Percentiles rank a stretch among this genome's conserved stretches.
These are phyloP conservation scores for Fusarium chlamydosporum DNA, from an alignment of 2,329 filamentous ascomycete genomes.

Conservation along the genomic window DNA sequence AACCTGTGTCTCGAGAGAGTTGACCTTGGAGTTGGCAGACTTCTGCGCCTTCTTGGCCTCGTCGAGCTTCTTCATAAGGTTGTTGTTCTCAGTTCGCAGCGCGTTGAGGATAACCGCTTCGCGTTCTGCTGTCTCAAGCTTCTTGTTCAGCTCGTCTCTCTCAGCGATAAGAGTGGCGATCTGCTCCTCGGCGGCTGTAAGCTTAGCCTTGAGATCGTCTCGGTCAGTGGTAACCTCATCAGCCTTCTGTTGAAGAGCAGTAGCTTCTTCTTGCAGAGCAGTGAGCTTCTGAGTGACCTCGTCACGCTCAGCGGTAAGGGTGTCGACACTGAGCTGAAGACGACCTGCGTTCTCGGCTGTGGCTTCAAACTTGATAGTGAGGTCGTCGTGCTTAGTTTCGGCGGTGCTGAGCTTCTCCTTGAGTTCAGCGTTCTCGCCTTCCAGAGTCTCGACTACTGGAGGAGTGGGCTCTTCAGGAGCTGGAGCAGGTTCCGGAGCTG, in stretches of 20 bases:
- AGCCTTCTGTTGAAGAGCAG: constrained; percentile 38
- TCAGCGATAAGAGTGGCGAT: constrained; percentile 31
- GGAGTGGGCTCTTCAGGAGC: constrained; percentile 12
- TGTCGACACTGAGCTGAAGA: constrained; percentile 20
- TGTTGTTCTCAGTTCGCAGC: constrained; percentile 47
- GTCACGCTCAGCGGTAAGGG: constrained; percentile 42
- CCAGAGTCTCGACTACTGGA: constrained; percentile 17
- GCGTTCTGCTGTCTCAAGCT: constrained; percentile 42
- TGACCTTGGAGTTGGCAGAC: constrained; percentile 39
- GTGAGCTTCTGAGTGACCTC: constrained; percentile 47
- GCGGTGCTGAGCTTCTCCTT: constrained; percentile 38
- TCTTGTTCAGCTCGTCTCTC: constrained; percentile 38
- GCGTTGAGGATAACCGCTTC: constrained; percentile 43
- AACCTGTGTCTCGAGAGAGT: constrained; percentile 40
- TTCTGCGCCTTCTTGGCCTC: constrained; percentile 47
- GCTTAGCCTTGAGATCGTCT: constrained; percentile 38
- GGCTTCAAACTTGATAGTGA: constrained; percentile 21
- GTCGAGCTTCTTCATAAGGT: constrained; percentile 46
- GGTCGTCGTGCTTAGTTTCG: constrained; percentile 25
- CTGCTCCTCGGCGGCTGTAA: constrained; percentile 33
- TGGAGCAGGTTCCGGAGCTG: not conserved
- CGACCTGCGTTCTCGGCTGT: constrained; percentile 31
- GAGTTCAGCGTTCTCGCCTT: constrained; percentile 40
- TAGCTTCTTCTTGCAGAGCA: constrained; percentile 31
- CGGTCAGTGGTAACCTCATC: constrained; percentile 37